phyloP scores from a whole-genome alignment of 2,329 filamentous ascomycete genomes.

The Paradendryphiella salina region DNA sequence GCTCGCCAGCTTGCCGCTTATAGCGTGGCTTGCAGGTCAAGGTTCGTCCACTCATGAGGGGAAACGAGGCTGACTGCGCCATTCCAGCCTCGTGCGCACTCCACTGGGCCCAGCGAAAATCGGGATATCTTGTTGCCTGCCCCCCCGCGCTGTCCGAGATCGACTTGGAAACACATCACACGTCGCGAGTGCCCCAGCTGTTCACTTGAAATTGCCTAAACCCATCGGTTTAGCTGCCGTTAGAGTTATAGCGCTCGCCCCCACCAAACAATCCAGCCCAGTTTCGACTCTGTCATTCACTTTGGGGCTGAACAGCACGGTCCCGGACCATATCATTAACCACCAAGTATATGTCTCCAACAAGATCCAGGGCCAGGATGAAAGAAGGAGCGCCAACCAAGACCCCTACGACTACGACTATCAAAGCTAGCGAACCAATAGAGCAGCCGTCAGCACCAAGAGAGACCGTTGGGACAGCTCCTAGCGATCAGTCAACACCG shows the following conservation, averaged over 20 bases:
- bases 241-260: constrained; percentile 33
- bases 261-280: constrained; percentile 34
- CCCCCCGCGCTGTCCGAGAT: constrained; percentile 36
- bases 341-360: constrained; percentile 39
- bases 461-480: constrained; percentile 39
- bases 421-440: constrained; percentile 29
- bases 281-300: constrained; percentile 22
- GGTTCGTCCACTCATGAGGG: constrained; percentile 43
- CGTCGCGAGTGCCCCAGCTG: constrained; percentile 26
- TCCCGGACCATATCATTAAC: constrained; percentile 6
- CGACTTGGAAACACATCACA: constrained; percentile 30
- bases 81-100: constrained; percentile 45
- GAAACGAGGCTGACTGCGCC: constrained; percentile 46
- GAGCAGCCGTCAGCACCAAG: constrained; percentile 30
- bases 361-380: constrained; percentile 43
- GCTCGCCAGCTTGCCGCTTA: constrained; percentile 43
- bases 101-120: constrained; percentile 36
- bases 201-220: constrained; percentile 20
- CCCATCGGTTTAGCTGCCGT: constrained; percentile 36
- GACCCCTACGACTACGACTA: constrained; percentile 26
- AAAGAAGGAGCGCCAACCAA: constrained; percentile 34
- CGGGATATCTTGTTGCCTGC: constrained; percentile 43
- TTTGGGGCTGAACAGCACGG: constrained; percentile 13
- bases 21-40: constrained; percentile 43
- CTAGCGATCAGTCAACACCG: constrained; percentile 30